phyloP scores from a whole-genome alignment of 2,329 filamentous ascomycete genomes.

The Penicillium sp. region DNA sequence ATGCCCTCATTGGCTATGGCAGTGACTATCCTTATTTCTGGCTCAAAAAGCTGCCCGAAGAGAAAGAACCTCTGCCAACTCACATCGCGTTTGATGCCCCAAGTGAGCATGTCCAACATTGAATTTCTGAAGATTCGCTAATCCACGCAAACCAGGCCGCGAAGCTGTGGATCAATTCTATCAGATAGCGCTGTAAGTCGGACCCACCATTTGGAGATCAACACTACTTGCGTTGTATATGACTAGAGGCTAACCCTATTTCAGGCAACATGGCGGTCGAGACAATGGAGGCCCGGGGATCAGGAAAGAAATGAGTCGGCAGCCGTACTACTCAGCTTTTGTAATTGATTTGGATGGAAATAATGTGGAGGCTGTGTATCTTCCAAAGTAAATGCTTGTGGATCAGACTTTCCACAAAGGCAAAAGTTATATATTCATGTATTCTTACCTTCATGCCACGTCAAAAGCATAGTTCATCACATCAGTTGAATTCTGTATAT shows the following conservation, averaged over 20 bases:
- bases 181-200: slow-evolving; percentile 1
- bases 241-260: neutral
- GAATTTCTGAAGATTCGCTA: neutral
- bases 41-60: neutral
- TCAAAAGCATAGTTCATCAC: neutral
- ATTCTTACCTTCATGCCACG: neutral
- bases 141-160: neutral
- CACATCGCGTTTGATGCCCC: slow-evolving; percentile 4
- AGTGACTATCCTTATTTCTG: slow-evolving; percentile 5
- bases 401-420: neutral
- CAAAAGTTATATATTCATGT: too few relatives aligned
- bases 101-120: neutral
- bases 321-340: slow-evolving; percentile 5
- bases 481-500: too few relatives aligned
- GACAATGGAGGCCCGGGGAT: slow-evolving; percentile 4
- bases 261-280: neutral
- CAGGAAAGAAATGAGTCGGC: slow-evolving; percentile 5
- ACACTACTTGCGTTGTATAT: neutral
- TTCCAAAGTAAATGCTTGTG: neutral
- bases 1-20: slow-evolving; percentile 1
- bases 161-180: slow-evolving; percentile 7
- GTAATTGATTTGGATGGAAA: slow-evolving; percentile 1
- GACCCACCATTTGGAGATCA: too few relatives aligned
- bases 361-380: slow-evolving; percentile 2
- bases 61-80: neutral